These are phyloP conservation scores for Pelargonium fulgidum DNA, from an alignment of 441 rosid genomes.

Conservation along the genomic window DNA sequence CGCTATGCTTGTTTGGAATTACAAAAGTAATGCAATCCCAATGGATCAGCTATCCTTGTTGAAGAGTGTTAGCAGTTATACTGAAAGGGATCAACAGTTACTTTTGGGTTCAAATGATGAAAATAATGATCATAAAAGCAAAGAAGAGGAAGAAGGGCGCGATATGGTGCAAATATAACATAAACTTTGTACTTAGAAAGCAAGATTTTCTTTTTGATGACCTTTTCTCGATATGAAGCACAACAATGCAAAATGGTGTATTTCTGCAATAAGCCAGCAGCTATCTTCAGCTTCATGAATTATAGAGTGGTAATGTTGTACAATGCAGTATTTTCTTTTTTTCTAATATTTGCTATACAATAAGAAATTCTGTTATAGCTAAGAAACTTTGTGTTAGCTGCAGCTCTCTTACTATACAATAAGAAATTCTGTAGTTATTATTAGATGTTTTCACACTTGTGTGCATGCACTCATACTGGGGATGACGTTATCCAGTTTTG, in stretches of 20 bases:
- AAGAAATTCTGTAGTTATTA: too few relatives aligned
- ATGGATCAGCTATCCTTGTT: conserved; percentile 61
- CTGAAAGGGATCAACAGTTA: conserved; percentile 35
- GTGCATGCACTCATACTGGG: neutral
- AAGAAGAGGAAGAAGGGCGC: conserved; percentile 51
- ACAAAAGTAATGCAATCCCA: conserved; percentile 67
- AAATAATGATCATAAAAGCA: conserved; percentile 27
- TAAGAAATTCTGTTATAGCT: too few relatives aligned
- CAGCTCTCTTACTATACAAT: too few relatives aligned
- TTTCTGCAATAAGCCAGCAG: conserved; percentile 9
- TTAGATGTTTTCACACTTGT: too few relatives aligned
- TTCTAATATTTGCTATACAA: too few relatives aligned
- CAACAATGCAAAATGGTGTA: conserved; percentile 9
- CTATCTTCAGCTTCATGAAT: neutral
- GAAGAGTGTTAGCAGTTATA: conserved; percentile 21
- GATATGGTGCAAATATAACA: conserved; percentile 51
- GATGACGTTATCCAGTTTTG: neutral
- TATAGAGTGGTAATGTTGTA: conserved; percentile 13
- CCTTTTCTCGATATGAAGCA: conserved; percentile 8
- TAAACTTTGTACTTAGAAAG: conserved; percentile 6
- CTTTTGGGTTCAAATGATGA: conserved; percentile 34
- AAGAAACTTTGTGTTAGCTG: too few relatives aligned
- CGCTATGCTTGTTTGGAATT: conserved; percentile 96
- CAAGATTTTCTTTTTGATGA: neutral
- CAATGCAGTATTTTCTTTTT: neutral